A percentile compares a stretch with the other conserved stretches of the same genome.
phyloP scores from a whole-genome alignment of 192 early-diverging fungal species.

The Umbelopsis sp. region DNA sequence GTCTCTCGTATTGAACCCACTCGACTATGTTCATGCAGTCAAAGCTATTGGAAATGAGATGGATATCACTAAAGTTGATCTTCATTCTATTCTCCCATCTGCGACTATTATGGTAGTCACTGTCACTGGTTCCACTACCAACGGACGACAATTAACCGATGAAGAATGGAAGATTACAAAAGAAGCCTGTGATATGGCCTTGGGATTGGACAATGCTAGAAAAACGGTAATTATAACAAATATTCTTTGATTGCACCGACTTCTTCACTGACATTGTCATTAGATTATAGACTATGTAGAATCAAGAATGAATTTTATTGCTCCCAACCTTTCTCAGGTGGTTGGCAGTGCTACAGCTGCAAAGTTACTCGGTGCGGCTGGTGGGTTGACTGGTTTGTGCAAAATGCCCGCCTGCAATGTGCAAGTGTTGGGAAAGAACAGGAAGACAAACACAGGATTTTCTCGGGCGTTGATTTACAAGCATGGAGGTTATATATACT shows the following conservation, averaged over 20 bases:
- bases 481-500: conserved; percentile 83
- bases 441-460: conserved; percentile 65
- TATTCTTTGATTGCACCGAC: not conserved
- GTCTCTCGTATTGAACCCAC: conserved; percentile 81
- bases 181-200: conserved; percentile 78
- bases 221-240: conserved; percentile 48
- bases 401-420: conserved; percentile 94
- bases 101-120: conserved; percentile 90
- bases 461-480: conserved; percentile 65
- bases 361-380: conserved; percentile 87
- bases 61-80: conserved; percentile 81
- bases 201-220: conserved; percentile 75
- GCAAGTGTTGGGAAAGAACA: conserved; percentile 57
- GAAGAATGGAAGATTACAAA: conserved; percentile 66
- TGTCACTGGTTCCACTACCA: conserved; percentile 86
- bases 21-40: conserved; percentile 89
- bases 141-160: conserved; percentile 63
- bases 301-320: conserved; percentile 88
- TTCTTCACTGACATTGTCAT: not conserved
- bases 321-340: conserved; percentile 90
- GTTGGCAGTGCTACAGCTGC: conserved; percentile 88
- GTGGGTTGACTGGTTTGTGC: conserved; percentile 82
- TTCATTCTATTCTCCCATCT: conserved; percentile 78
- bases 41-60: conserved; percentile 76
- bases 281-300: conserved; percentile 90